Conservation (phyloP, 164 flowering plant species). For the Protea cynaroides region DNA sequence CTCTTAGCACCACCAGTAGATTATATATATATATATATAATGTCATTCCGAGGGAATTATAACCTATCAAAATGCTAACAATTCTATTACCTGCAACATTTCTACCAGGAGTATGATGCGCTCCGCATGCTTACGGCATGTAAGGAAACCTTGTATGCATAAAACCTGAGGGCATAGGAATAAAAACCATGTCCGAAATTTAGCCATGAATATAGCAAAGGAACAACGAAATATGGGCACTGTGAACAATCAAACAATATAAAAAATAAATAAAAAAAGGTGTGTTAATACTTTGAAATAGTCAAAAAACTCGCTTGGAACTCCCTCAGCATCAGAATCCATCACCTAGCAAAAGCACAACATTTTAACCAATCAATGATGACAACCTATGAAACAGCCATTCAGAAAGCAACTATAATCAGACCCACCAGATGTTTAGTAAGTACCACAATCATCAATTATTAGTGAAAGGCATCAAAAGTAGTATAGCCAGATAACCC, state of each 20-base stretch:
- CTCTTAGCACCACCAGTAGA: too few relatives aligned
- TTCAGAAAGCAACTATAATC: too few relatives aligned
- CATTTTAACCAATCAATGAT: not conserved
- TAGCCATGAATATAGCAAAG: not conserved
- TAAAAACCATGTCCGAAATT: not conserved
- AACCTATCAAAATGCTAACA: not conserved
- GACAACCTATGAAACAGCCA: not conserved
- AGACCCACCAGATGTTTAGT: too few relatives aligned
- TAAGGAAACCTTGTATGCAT: conserved; percentile 97
- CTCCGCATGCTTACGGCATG: conserved; percentile 98
- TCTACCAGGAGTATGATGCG: conserved; percentile 96
- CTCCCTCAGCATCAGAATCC: conserved; percentile 99
- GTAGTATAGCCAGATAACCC: not conserved
- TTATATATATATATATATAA: too few relatives aligned
- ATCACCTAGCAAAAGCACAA: conserved; percentile 56
- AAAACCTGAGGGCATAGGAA: conserved; percentile 52
- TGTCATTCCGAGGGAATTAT: not conserved
- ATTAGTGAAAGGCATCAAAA: not conserved
- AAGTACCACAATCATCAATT: not conserved
- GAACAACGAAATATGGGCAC: not conserved
- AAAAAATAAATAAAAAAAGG: not conserved
- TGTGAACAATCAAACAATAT: not conserved
- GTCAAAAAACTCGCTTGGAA: conserved; percentile 98
- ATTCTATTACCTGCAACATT: conserved; percentile 82
- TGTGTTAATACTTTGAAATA: conserved; percentile 68